Evolutionary conservation across 768 basidiomycete genomes (phyloP).

Genomic region (Auricularia sp.): DNA sequence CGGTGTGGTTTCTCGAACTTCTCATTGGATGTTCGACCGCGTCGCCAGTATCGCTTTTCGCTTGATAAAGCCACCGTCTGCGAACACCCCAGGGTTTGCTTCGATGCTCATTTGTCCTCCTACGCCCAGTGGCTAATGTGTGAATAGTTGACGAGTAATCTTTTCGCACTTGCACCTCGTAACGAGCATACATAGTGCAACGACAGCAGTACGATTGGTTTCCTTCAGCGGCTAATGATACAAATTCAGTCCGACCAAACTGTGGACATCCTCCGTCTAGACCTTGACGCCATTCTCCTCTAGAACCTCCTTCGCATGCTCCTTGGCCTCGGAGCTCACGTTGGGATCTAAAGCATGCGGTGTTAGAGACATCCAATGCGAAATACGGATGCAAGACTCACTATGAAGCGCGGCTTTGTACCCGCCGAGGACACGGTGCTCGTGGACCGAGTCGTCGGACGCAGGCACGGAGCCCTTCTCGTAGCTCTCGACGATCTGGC

Average conservation of each 20-base stretch:
- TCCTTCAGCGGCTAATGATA: too few species aligned
- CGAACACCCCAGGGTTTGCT: too few species aligned
- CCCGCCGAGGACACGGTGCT: conserved; percentile 24
- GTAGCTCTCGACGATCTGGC: background rate
- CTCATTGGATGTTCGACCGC: too few species aligned
- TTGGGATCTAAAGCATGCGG: conserved; percentile 25
- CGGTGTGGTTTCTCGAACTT: too few species aligned
- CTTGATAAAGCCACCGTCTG: too few species aligned
- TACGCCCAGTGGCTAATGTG: too few species aligned
- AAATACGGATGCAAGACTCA: conserved; percentile 12
- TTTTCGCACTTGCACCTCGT: too few species aligned
- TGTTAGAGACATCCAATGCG: background rate
- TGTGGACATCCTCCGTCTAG: conserved; percentile 16
- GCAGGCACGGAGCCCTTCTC: background rate
- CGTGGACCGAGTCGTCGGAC: background rate
- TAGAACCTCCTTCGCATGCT: conserved; percentile 44
- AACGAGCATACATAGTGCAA: too few species aligned
- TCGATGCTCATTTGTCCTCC: too few species aligned
- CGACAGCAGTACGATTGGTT: too few species aligned
- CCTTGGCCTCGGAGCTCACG: conserved; percentile 40
- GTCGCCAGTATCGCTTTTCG: too few species aligned
- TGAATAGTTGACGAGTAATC: too few species aligned
- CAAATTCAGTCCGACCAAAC: background rate
- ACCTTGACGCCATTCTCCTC: conserved; percentile 30
- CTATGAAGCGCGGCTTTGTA: conserved; percentile 42